A percentile compares a stretch with the other conserved stretches of the same genome.
Evolutionary conservation across 2,329 filamentous ascomycete genomes (phyloP).

Genomic region (Polytolypa hystricis): DNA sequence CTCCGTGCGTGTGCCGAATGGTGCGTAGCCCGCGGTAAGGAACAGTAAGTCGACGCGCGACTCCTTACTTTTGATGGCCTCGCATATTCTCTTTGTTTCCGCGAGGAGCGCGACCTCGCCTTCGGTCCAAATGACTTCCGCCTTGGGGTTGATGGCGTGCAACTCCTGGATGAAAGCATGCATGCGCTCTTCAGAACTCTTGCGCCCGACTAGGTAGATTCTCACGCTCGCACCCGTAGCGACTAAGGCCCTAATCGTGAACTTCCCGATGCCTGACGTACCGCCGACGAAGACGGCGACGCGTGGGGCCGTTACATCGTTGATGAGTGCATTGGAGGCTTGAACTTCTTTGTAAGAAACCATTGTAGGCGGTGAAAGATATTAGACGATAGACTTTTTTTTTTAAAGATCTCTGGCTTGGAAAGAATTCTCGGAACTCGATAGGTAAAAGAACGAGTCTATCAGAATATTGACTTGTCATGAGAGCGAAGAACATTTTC

Average conservation of each 20-base stretch:
- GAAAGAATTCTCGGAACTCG: too few relatives aligned
- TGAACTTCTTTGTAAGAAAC: constrained; percentile 27
- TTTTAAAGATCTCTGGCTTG: too few relatives aligned
- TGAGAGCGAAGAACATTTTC: too few relatives aligned
- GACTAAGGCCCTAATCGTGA: constrained; percentile 30
- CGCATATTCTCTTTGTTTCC: constrained; percentile 29
- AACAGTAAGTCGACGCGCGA: constrained; percentile 34
- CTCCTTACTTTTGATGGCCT: constrained; percentile 29
- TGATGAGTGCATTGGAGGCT: constrained; percentile 32
- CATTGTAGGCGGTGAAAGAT: constrained; percentile 17
- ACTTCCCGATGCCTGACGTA: constrained; percentile 38
- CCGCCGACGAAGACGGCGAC: constrained; percentile 37
- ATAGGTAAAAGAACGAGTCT: too few relatives aligned
- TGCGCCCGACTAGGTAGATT: constrained; percentile 37
- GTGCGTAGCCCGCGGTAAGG: constrained; percentile 35
- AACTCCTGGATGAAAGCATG: constrained; percentile 28
- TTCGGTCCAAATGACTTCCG: constrained; percentile 34
- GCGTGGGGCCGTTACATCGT: constrained; percentile 23
- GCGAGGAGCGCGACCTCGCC: constrained; percentile 37
- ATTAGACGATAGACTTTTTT: too few relatives aligned
- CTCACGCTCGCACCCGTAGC: constrained; percentile 24
- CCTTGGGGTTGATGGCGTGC: constrained; percentile 26
- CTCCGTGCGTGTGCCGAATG: constrained; percentile 28
- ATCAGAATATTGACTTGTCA: too few relatives aligned
- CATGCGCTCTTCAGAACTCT: constrained; percentile 21